A percentile compares a stretch with the other conserved stretches of the same genome.
Conservation (phyloP, 2,329 filamentous ascomycete species). For the Cytospora chrysosperma region DNA sequence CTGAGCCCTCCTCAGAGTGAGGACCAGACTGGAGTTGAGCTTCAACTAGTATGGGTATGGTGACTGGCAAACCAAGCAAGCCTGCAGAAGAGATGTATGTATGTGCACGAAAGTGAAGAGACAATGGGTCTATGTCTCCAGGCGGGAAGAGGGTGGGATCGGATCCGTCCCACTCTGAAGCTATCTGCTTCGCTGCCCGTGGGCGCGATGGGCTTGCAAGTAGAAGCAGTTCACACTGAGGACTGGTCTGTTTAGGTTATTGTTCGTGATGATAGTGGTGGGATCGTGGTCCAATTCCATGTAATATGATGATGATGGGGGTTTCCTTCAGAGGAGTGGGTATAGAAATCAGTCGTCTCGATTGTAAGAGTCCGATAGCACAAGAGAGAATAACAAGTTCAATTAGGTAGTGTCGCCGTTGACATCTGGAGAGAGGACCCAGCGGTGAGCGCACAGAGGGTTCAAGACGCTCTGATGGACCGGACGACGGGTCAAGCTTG, state of each 20-base stretch:
- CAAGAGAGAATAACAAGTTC: slow-evolving; percentile 10
- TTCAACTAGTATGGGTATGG: slow-evolving; percentile 16
- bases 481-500: slow-evolving; percentile 15
- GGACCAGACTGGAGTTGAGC: slow-evolving; percentile 9
- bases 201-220: slow-evolving; percentile 21
- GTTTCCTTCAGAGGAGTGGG: not conserved
- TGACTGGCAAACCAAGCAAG: slow-evolving; percentile 7
- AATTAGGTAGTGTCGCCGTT: slow-evolving; percentile 1
- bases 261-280: slow-evolving; percentile 11
- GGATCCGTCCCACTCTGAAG: slow-evolving; percentile 23
- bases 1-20: slow-evolving; percentile 17
- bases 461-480: slow-evolving; percentile 17
- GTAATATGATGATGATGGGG: not conserved
- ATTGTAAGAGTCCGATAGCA: slow-evolving; percentile 20
- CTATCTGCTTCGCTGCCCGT: slow-evolving; percentile 24
- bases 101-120: slow-evolving; percentile 13
- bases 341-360: slow-evolving; percentile 16
- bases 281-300: not conserved
- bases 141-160: slow-evolving; percentile 20
- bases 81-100: slow-evolving; percentile 4
- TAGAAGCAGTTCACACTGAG: slow-evolving; percentile 19
- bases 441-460: slow-evolving; percentile 17
- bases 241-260: slow-evolving; percentile 7
- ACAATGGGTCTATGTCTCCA: slow-evolving; percentile 9
- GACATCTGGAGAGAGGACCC: slow-evolving; percentile 7